Evolutionary conservation across 371 early-diverging fungal species (phyloP).

Genomic region (Umbelopsis sp.): DNA sequence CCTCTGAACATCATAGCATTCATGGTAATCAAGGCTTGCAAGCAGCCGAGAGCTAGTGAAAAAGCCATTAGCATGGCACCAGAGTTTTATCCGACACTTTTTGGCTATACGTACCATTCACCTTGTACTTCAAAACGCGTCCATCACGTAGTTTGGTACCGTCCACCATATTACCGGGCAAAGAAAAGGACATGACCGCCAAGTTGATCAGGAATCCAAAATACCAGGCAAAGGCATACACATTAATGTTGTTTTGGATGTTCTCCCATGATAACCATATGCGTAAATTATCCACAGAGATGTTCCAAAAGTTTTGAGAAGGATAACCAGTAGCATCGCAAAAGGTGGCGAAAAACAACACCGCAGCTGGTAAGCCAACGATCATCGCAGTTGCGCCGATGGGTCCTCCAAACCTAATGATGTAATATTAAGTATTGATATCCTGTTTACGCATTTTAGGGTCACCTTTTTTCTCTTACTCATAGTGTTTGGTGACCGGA

Average conservation of each 20-base stretch:
- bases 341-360: constrained; percentile 47
- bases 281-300: constrained; percentile 19
- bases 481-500: constrained; percentile 1
- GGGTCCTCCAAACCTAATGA: constrained; percentile 82
- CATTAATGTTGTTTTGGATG: constrained; percentile 30
- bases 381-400: constrained; percentile 74
- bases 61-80: constrained; percentile 29
- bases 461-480: background rate
- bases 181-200: constrained; percentile 56
- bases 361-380: constrained; percentile 61
- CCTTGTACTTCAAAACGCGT: constrained; percentile 66
- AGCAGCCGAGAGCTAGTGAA: constrained; percentile 38
- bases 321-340: constrained; percentile 50
- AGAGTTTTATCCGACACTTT: constrained; percentile 16
- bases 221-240: constrained; percentile 60
- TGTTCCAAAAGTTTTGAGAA: constrained; percentile 30
- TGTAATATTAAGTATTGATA: constrained; percentile 13
- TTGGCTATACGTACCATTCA: constrained; percentile 64
- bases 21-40: constrained; percentile 67
- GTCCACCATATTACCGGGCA: constrained; percentile 73
- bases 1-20: constrained; percentile 38
- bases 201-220: constrained; percentile 73
- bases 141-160: constrained; percentile 80
- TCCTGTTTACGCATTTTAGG: background rate
- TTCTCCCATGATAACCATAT: constrained; percentile 22